phyloP scores from a whole-genome alignment of 345 rosid genomes.

The Arabis hirsuta region DNA sequence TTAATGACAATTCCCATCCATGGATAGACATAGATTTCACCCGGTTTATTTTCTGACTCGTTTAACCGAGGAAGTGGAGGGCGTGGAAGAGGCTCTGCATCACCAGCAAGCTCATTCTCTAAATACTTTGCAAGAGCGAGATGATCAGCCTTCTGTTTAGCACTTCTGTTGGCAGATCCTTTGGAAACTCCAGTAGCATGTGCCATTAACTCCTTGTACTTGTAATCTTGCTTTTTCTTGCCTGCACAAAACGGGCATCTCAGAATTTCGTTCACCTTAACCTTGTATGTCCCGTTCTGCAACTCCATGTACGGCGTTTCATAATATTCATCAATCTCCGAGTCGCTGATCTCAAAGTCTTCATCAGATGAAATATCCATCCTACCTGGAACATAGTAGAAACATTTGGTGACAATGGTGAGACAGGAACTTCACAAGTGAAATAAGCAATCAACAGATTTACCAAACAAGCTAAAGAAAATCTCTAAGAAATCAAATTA shows the following conservation, averaged over 20 bases:
- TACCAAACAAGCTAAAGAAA: constrained; percentile 17
- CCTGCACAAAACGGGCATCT: constrained; percentile 88
- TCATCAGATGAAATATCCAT: constrained; percentile 72
- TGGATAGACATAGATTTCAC: constrained; percentile 71
- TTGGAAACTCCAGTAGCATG: constrained; percentile 86
- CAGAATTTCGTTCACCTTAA: constrained; percentile 62
- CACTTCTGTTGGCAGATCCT: constrained; percentile 78
- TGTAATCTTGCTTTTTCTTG: constrained; percentile 88
- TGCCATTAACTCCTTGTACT: constrained; percentile 72
- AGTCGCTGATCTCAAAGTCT: constrained; percentile 76
- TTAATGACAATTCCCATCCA: constrained; percentile 81
- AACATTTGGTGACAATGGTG: neutral
- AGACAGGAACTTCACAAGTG: neutral
- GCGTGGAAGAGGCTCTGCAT: constrained; percentile 48
- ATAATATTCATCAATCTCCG: constrained; percentile 64
- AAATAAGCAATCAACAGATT: constrained; percentile 13
- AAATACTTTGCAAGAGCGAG: constrained; percentile 75
- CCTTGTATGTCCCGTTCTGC: constrained; percentile 57
- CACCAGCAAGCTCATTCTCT: constrained; percentile 60
- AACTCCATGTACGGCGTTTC: constrained; percentile 63
- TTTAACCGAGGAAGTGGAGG: constrained; percentile 34
- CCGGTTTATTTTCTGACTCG: constrained; percentile 38
- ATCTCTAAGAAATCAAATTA: no score
- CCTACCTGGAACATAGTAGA: constrained; percentile 28
- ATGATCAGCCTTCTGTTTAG: constrained; percentile 80